phyloP scores from a whole-genome alignment of 352 stramenopile genomes.

The Globisporangium abappressorium region DNA sequence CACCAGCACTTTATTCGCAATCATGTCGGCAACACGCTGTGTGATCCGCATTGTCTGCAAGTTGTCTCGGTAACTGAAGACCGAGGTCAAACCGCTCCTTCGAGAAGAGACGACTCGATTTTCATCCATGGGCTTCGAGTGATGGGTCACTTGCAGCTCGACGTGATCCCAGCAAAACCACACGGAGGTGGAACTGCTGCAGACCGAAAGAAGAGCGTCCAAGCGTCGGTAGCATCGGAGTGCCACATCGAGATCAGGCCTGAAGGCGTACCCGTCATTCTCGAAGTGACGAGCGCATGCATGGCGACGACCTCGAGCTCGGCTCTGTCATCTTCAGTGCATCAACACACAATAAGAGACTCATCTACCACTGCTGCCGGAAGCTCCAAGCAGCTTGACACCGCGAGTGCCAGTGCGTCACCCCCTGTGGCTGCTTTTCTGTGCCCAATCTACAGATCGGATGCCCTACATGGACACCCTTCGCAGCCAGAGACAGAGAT shows the following conservation, averaged over 20 bases:
- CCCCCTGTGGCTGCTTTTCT: slow-evolving; percentile 14
- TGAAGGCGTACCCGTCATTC: slow-evolving; percentile 28
- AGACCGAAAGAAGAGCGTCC: neutral
- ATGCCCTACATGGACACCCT: neutral
- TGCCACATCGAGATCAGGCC: slow-evolving; percentile 9
- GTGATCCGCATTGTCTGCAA: slow-evolving; percentile 34
- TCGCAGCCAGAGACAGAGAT: slow-evolving; percentile 17
- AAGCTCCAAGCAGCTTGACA: neutral
- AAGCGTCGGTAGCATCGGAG: neutral
- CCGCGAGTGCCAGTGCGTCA: neutral
- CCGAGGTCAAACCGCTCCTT: slow-evolving; percentile 10
- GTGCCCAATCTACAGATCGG: slow-evolving; percentile 26
- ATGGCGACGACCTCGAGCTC: slow-evolving; percentile 10
- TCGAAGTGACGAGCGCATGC: slow-evolving; percentile 33
- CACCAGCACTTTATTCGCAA: slow-evolving; percentile 62
- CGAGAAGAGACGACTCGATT: slow-evolving; percentile 18
- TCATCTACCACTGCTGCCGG: neutral
- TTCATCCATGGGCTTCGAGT: slow-evolving; percentile 27
- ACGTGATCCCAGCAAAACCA: slow-evolving; percentile 17
- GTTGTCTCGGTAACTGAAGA: slow-evolving; percentile 43
- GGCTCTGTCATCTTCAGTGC: neutral
- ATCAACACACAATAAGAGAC: neutral
- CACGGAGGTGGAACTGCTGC: neutral
- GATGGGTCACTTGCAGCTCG: slow-evolving; percentile 31
- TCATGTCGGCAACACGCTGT: slow-evolving; percentile 32